phyloP scores from a whole-genome alignment of 164 flowering plant species.

The Sextonia rubra region DNA sequence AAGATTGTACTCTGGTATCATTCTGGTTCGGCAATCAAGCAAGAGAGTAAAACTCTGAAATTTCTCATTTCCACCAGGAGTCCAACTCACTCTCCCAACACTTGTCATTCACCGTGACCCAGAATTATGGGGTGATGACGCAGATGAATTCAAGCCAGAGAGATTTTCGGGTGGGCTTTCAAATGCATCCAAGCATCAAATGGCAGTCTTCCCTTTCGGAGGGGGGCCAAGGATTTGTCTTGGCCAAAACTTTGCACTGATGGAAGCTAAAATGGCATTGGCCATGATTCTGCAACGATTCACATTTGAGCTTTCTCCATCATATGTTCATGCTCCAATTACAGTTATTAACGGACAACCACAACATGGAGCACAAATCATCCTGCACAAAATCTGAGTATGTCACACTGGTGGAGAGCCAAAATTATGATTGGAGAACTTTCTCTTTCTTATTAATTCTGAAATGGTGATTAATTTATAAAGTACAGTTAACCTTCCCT shows the following conservation, averaged over 20 bases:
- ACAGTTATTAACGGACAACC: conserved; percentile 8
- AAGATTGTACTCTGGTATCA: conserved; percentile 7
- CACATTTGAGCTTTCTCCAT: conserved; percentile 13
- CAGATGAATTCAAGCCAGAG: conserved; percentile 18
- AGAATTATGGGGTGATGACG: conserved; percentile 18
- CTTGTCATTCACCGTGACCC: conserved; percentile 15
- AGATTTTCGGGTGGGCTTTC: conserved; percentile 10
- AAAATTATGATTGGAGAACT: not conserved
- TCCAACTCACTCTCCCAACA: conserved; percentile 5
- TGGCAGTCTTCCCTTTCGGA: conserved; percentile 16
- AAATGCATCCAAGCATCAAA: conserved; percentile 14
- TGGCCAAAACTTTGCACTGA: conserved; percentile 13
- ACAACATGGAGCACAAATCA: conserved; percentile 11
- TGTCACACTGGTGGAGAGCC: not conserved
- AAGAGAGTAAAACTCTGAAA: conserved; percentile 12
- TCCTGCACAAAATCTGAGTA: conserved; percentile 8
- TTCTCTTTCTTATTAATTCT: no score
- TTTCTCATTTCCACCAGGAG: conserved; percentile 7
- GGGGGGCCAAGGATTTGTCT: conserved; percentile 16
- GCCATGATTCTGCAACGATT: conserved; percentile 15
- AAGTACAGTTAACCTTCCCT: no score
- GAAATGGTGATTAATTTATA: no score
- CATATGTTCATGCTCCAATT: conserved; percentile 15
- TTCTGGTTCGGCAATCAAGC: conserved; percentile 8
- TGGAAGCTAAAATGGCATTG: conserved; percentile 16